phyloP scores from a whole-genome alignment of 345 rosid genomes.

The Citrus glauca region DNA sequence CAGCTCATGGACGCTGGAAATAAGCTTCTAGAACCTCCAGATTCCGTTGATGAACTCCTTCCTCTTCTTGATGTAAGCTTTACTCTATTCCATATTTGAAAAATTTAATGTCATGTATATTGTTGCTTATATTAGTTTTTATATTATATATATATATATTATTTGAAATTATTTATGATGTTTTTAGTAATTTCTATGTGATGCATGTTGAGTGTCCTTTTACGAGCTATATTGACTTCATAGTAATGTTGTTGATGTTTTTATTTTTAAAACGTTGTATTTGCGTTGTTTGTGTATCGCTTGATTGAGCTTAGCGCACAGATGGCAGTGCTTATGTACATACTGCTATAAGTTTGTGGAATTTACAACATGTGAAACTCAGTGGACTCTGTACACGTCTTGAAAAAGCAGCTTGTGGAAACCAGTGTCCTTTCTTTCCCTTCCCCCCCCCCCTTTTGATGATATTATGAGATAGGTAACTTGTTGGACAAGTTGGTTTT shows the following conservation, averaged over 20 bases:
- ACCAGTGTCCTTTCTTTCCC: not conserved
- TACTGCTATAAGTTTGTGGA: not conserved
- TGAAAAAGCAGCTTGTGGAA: not conserved
- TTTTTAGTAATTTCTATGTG: not conserved
- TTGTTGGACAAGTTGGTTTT: not conserved
- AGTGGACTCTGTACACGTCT: not conserved
- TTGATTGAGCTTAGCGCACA: not conserved
- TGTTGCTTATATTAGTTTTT: not conserved
- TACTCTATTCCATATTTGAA: not conserved
- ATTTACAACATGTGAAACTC: not conserved
- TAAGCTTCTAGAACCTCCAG: conserved; percentile 64
- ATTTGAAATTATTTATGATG: not conserved
- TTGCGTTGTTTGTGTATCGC: not conserved
- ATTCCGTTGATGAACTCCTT: conserved; percentile 69
- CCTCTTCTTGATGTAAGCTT: conserved; percentile 73
- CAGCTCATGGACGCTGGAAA: conserved; percentile 70
- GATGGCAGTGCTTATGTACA: not conserved
- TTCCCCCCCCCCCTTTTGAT: not conserved
- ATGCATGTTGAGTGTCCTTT: not conserved
- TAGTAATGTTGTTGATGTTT: not conserved
- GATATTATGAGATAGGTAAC: not conserved
- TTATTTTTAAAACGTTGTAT: not conserved
- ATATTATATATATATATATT: not conserved
- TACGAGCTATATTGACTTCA: not conserved
- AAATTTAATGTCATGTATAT: not conserved